A percentile compares a stretch with the other conserved stretches of the same genome.
Conservation (phyloP, 495 filamentous ascomycete genomes). For the Lineolata rhizophorae region DNA sequence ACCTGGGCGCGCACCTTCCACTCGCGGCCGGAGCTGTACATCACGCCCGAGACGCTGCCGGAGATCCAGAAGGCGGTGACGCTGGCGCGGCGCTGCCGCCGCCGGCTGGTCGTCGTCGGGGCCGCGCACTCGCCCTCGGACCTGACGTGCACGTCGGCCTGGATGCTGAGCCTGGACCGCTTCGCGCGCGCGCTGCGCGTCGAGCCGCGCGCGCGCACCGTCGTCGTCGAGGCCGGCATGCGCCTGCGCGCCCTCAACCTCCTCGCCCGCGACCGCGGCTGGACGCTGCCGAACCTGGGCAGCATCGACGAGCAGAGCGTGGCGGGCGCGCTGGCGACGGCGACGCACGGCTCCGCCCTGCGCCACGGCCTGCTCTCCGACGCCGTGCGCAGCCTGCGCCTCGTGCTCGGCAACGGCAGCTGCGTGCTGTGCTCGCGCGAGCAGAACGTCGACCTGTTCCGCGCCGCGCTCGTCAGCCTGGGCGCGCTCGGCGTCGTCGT, state of each 20-base stretch:
- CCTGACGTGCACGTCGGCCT: constrained; percentile 80
- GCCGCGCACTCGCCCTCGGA: constrained; percentile 82
- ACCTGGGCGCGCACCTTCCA: constrained; percentile 95
- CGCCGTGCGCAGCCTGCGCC: constrained; percentile 43
- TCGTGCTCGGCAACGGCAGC: constrained; percentile 68
- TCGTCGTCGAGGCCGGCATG: constrained; percentile 74
- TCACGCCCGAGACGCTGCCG: constrained; percentile 51
- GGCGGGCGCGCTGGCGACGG: constrained; percentile 79
- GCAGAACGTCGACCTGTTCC: constrained; percentile 59
- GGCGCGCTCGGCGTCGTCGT: constrained; percentile 81
- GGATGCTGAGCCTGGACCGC: constrained; percentile 83
- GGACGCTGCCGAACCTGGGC: constrained; percentile 73
- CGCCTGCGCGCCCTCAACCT: constrained; percentile 46
- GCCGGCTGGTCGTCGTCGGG: constrained; percentile 59
- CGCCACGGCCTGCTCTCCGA: constrained; percentile 67
- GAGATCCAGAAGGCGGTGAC: constrained; percentile 70
- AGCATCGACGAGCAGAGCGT: constrained; percentile 91
- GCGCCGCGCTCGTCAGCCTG: constrained; percentile 66
- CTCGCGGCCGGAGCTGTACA: constrained; percentile 69
- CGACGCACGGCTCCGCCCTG: constrained; percentile 77
- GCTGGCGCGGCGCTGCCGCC: constrained; percentile 59
- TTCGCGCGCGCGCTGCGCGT: constrained; percentile 51
- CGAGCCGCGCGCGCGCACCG: constrained; percentile 34
- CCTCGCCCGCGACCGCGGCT: constrained; percentile 44
- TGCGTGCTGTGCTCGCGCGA: constrained; percentile 48